These are phyloP conservation scores for Colletotrichum orbiculare DNA, from an alignment of 2,329 filamentous ascomycete species.

Conservation along the genomic window DNA sequence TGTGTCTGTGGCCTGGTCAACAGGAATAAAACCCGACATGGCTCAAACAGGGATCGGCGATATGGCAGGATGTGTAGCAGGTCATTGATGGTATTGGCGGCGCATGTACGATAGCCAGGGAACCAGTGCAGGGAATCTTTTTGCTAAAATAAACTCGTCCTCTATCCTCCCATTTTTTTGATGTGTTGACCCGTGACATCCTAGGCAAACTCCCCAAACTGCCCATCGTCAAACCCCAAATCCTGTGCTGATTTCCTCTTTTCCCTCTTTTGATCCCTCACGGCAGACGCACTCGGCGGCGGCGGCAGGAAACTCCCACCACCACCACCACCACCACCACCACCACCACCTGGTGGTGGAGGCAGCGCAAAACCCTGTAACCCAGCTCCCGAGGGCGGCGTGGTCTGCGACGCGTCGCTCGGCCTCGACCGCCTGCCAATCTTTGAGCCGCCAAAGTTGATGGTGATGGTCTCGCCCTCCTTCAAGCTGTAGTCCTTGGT, in stretches of 20 bases:
- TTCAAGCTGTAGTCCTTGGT: slow-evolving; percentile 87
- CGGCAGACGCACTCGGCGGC: slow-evolving; percentile 71
- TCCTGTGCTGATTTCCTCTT: slow-evolving; percentile 69
- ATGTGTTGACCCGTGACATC: background rate
- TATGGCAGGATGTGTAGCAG: background rate
- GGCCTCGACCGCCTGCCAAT: slow-evolving; percentile 56
- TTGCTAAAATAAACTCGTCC: slow-evolving; percentile 5
- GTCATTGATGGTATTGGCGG: slow-evolving; percentile 4
- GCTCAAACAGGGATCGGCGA: background rate
- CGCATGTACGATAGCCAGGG: slow-evolving; percentile 1
- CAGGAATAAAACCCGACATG: background rate
- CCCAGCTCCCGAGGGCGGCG: slow-evolving; percentile 39
- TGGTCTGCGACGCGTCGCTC: slow-evolving; percentile 40
- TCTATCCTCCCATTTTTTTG: background rate
- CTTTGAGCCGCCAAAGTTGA: slow-evolving; percentile 73
- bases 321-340: slow-evolving; percentile 36
- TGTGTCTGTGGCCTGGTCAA: slow-evolving; percentile 42
- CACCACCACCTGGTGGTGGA: slow-evolving; percentile 68
- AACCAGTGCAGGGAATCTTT: slow-evolving; percentile 20
- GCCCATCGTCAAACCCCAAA: slow-evolving; percentile 86
- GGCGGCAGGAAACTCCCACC: slow-evolving; percentile 63
- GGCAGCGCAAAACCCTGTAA: slow-evolving; percentile 76
- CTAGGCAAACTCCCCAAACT: slow-evolving; percentile 84
- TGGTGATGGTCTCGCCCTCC: slow-evolving; percentile 88
- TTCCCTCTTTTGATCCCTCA: slow-evolving; percentile 69